phyloP scores from a whole-genome alignment of 2,329 filamentous ascomycete species.

The Phialocephala subalpina region DNA sequence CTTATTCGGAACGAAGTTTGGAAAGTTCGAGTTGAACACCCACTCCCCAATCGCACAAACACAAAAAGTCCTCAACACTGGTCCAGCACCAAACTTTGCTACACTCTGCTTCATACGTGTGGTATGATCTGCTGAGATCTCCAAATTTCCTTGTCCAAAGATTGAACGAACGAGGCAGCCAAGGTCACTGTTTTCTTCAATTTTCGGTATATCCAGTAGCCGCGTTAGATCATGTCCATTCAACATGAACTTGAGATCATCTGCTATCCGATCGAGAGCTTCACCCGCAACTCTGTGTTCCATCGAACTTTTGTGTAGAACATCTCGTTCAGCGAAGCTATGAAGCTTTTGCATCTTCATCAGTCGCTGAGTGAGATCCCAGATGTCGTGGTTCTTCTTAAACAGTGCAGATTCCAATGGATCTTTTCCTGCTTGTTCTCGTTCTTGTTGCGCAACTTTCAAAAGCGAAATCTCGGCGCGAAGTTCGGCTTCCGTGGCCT shows the following conservation, averaged over 20 bases:
- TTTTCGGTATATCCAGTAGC: neutral
- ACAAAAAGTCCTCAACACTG: slow-evolving; percentile 14
- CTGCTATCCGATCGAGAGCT: neutral
- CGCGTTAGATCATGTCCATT: neutral
- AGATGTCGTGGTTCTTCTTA: slow-evolving; percentile 10
- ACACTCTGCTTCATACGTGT: neutral
- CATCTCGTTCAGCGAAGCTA: neutral
- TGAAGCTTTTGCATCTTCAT: neutral
- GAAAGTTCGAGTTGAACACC: slow-evolving; percentile 29
- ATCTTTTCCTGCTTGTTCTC: slow-evolving; percentile 3
- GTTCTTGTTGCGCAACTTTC: slow-evolving; percentile 8
- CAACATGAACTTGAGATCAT: neutral
- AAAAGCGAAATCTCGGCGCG: slow-evolving; percentile 10
- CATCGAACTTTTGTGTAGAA: neutral
- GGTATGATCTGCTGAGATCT: neutral
- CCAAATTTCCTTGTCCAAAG: neutral
- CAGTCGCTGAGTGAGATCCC: slow-evolving; percentile 12
- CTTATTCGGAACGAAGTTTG: slow-evolving; percentile 12
- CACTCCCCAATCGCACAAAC: slow-evolving; percentile 24
- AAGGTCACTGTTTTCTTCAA: neutral
- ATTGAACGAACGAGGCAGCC: neutral
- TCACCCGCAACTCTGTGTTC: neutral
- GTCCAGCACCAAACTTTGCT: neutral
- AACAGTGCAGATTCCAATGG: slow-evolving; percentile 7
- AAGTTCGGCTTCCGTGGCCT: neutral